phyloP scores from a whole-genome alignment of 106 monocot genomes.

The Alisma plantagoaquatica region DNA sequence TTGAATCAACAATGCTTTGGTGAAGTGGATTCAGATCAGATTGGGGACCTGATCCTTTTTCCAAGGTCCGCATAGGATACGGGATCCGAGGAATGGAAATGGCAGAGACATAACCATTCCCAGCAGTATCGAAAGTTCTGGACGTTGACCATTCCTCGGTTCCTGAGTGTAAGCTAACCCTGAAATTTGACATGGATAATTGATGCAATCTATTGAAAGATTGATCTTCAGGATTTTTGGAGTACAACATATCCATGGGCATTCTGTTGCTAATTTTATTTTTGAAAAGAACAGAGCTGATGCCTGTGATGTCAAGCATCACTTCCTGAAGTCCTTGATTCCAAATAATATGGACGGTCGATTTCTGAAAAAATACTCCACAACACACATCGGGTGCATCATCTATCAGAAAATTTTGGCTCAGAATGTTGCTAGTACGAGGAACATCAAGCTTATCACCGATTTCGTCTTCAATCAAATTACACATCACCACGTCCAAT shows the following conservation, averaged over 20 bases:
- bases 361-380: constrained; percentile 36
- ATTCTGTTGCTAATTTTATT: constrained; percentile 10
- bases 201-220: constrained; percentile 18
- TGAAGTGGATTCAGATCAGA: too few species aligned
- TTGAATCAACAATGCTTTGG: not conserved
- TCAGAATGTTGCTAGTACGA: too few species aligned
- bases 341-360: constrained; percentile 27
- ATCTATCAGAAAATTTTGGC: too few species aligned
- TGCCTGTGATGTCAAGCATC: constrained; percentile 23
- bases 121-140: too few species aligned
- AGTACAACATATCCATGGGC: constrained; percentile 12
- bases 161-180: too few species aligned
- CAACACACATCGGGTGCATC: constrained; percentile 23
- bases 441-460: not conserved
- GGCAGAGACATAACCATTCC: too few species aligned
- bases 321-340: constrained; percentile 17
- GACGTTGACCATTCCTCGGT: too few species aligned
- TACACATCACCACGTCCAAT: constrained; percentile 32
- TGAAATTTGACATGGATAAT: constrained; percentile 26
- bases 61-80: too few species aligned
- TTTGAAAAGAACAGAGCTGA: constrained; percentile 33
- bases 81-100: too few species aligned
- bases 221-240: constrained; percentile 10
- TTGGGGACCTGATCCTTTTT: too few species aligned
- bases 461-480: not conserved